Evolutionary conservation across 2,329 filamentous ascomycete genomes (phyloP).

Genomic region (Ophiocordyceps sinensis): DNA sequence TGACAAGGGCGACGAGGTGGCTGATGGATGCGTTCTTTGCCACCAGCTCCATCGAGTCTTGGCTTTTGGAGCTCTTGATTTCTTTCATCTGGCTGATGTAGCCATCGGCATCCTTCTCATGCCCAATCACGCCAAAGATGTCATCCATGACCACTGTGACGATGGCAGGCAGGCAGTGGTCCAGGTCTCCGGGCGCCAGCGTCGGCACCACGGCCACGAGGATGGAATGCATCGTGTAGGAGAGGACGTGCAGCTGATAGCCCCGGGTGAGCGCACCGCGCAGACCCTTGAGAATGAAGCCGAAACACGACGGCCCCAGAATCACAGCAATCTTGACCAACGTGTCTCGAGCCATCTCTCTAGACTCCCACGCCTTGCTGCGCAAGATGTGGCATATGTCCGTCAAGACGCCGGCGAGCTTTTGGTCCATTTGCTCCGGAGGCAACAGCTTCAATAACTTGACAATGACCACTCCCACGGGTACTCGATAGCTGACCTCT

Average conservation of each 20-base stretch:
- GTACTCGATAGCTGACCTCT: conserved; percentile 83
- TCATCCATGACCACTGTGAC: conserved; percentile 90
- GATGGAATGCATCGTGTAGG: conserved; percentile 87
- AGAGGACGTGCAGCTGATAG: conserved; percentile 88
- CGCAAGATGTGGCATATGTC: conserved; percentile 89
- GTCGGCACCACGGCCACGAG: conserved; percentile 60
- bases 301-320: conserved; percentile 69
- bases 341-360: conserved; percentile 83
- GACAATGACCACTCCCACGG: conserved; percentile 75
- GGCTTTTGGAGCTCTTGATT: conserved; percentile 95
- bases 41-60: conserved; percentile 90
- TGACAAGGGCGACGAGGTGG: conserved; percentile 60
- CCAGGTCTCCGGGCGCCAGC: conserved; percentile 68
- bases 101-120: conserved; percentile 94
- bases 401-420: conserved; percentile 70
- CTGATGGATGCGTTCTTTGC: conserved; percentile 67
- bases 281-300: conserved; percentile 87
- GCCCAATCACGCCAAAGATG: conserved; percentile 80
- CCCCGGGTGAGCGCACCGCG: conserved; percentile 69
- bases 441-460: conserved; percentile 77
- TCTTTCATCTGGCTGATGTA: conserved; percentile 95
- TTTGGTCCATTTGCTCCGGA: conserved; percentile 53
- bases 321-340: conserved; percentile 70
- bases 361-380: conserved; percentile 74
- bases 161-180: conserved; percentile 71